These are phyloP conservation scores for Umbelopsis vinacea DNA, from an alignment of 192 early-diverging fungal species.

Conservation along the genomic window DNA sequence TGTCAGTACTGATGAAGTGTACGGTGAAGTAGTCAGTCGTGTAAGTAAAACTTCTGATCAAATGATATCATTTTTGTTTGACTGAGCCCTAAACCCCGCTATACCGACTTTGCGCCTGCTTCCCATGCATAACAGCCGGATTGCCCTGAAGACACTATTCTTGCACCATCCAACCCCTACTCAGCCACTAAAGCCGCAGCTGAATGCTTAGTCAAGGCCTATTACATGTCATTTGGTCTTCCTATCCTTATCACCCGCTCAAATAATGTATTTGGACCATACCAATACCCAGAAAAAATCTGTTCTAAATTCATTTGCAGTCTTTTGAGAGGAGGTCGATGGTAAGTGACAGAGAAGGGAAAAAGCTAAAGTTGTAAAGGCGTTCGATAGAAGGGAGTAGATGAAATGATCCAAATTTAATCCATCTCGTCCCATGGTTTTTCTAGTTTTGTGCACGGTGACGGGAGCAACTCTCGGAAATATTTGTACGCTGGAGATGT, in stretches of 20 bases:
- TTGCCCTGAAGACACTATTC: slow-evolving; percentile 61
- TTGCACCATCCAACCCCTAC: slow-evolving; percentile 80
- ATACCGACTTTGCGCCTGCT: background rate
- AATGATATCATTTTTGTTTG: background rate
- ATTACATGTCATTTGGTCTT: slow-evolving; percentile 75
- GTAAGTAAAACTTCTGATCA: slow-evolving; percentile 28
- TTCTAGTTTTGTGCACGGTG: slow-evolving; percentile 69
- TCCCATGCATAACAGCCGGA: slow-evolving; percentile 55
- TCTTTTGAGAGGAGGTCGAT: slow-evolving; percentile 56
- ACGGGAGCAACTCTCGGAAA: slow-evolving; percentile 71
- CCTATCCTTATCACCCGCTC: slow-evolving; percentile 80
- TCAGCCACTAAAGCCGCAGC: slow-evolving; percentile 88
- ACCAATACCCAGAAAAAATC: slow-evolving; percentile 86
- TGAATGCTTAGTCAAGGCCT: slow-evolving; percentile 75
- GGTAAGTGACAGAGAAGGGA: slow-evolving; percentile 33
- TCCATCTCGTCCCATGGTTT: no score
- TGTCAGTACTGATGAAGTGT: slow-evolving; percentile 84
- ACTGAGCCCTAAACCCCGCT: background rate
- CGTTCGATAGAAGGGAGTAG: background rate
- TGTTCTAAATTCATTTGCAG: slow-evolving; percentile 82
- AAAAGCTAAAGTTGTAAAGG: no score
- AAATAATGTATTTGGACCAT: slow-evolving; percentile 83
- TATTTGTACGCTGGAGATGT: slow-evolving; percentile 78
- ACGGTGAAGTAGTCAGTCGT: slow-evolving; percentile 68
- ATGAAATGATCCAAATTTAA: background rate